These are phyloP conservation scores for Leccinum aurantiacum DNA, from an alignment of 768 basidiomycete genomes.

Conservation along the genomic window DNA sequence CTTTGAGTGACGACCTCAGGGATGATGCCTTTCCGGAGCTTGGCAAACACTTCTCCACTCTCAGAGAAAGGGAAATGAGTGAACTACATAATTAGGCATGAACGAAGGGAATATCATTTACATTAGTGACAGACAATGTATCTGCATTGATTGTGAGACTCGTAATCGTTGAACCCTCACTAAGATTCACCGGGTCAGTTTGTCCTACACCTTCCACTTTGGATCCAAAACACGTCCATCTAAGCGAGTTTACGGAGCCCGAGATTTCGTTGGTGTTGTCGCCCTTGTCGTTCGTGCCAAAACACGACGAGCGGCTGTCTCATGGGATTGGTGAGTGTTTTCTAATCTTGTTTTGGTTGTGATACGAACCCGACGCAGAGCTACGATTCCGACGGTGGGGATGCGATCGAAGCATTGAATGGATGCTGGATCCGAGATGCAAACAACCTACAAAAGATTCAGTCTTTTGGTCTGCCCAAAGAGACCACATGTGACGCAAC, in stretches of 20 bases:
- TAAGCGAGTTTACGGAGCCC: slow-evolving; percentile 73
- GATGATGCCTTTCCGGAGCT: too few species aligned
- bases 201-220: too few species aligned
- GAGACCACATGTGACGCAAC: slow-evolving; percentile 41
- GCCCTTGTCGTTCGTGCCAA: slow-evolving; percentile 57
- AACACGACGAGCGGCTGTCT: slow-evolving; percentile 55
- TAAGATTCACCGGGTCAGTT: too few species aligned
- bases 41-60: too few species aligned
- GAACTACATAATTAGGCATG: too few species aligned
- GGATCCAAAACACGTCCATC: too few species aligned
- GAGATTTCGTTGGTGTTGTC: slow-evolving; percentile 73
- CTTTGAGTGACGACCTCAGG: too few species aligned
- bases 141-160: too few species aligned
- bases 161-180: too few species aligned
- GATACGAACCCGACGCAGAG: slow-evolving; percentile 35
- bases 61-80: too few species aligned
- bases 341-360: neutral
- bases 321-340: slow-evolving; percentile 54
- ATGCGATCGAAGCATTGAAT: slow-evolving; percentile 66
- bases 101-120: too few species aligned
- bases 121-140: too few species aligned
- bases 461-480: neutral
- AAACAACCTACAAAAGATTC: slow-evolving; percentile 41
- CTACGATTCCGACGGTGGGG: slow-evolving; percentile 76
- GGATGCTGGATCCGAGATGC: slow-evolving; percentile 49